A percentile compares a stretch with the other conserved stretches of the same genome.
phyloP scores from a whole-genome alignment of 345 rosid species.

The Tarenaya hassleriana region DNA sequence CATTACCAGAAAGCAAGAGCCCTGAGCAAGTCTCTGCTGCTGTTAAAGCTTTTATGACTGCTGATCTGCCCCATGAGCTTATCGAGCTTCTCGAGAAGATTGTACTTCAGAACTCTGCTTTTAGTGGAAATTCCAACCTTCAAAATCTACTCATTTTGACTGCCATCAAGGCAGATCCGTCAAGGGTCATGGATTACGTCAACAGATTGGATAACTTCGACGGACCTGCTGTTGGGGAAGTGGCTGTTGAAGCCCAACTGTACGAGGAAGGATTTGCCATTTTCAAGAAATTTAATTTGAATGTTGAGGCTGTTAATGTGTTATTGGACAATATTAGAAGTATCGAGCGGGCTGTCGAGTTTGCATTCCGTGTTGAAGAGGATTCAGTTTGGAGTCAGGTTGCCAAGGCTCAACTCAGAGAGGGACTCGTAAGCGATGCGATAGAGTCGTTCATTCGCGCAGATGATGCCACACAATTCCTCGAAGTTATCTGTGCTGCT shows the following conservation, averaged over 20 bases:
- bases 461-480: constrained; percentile 75
- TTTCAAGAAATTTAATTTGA: constrained; percentile 80
- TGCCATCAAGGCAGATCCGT: constrained; percentile 92
- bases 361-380: constrained; percentile 96
- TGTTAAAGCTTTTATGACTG: constrained; percentile 81
- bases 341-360: constrained; percentile 87
- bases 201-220: constrained; percentile 95
- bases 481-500: constrained; percentile 66
- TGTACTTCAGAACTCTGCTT: constrained; percentile 94
- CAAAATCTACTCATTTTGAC: constrained; percentile 96
- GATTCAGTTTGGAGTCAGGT: constrained; percentile 98
- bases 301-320: constrained; percentile 67
- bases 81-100: constrained; percentile 93
- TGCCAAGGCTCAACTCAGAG: constrained; percentile 87
- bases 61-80: constrained; percentile 72
- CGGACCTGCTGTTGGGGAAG: constrained; percentile 97
- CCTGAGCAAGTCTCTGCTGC: constrained; percentile 85
- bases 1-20: constrained; percentile 88
- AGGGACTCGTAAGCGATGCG: constrained; percentile 94
- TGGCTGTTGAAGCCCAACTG: constrained; percentile 86
- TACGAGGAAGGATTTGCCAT: constrained; percentile 83
- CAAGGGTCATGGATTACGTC: constrained; percentile 94
- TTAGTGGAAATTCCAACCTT: constrained; percentile 93
- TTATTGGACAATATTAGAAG: constrained; percentile 60
- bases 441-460: constrained; percentile 96